Conservation (phyloP, 345 rosid species). For the Salix brachista region DNA sequence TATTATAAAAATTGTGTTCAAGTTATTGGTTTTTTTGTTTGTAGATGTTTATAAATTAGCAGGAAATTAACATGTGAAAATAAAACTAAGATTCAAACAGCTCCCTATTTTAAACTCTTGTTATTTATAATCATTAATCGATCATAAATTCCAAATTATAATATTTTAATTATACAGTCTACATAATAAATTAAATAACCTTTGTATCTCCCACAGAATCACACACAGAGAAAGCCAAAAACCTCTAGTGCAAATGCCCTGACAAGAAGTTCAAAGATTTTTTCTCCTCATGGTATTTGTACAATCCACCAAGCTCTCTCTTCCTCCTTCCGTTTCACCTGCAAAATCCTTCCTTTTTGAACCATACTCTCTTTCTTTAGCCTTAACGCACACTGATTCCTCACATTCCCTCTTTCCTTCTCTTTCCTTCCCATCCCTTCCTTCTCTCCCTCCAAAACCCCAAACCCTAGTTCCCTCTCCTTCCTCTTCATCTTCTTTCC, state of each 20-base stretch:
- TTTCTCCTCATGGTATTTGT: no score
- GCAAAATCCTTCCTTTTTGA: slow-evolving; percentile 51
- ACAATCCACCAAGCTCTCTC: slow-evolving; percentile 46
- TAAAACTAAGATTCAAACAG: no score
- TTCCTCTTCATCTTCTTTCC: slow-evolving; percentile 29
- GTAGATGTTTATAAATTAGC: no score
- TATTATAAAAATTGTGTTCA: no score
- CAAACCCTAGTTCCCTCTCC: slow-evolving; percentile 28
- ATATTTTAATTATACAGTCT: no score
- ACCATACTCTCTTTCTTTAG: slow-evolving; percentile 64
- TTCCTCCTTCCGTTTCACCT: slow-evolving; percentile 37
- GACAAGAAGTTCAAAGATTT: no score
- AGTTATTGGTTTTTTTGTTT: no score
- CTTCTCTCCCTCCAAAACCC: slow-evolving; percentile 36
- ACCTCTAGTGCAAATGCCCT: background rate
- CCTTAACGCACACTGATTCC: slow-evolving; percentile 58
- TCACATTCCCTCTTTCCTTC: slow-evolving; percentile 59
- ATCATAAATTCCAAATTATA: no score
- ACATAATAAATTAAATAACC: background rate
- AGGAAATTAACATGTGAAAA: no score
- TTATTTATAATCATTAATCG: no score
- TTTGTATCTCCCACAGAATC: background rate
- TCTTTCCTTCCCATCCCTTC: slow-evolving; percentile 21
- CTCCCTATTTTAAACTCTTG: no score
- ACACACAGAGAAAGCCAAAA: background rate